Base-by-base conservation (phyloP, 805 yeast genomes). In the Sungouiozyma intestinalis region DNA sequence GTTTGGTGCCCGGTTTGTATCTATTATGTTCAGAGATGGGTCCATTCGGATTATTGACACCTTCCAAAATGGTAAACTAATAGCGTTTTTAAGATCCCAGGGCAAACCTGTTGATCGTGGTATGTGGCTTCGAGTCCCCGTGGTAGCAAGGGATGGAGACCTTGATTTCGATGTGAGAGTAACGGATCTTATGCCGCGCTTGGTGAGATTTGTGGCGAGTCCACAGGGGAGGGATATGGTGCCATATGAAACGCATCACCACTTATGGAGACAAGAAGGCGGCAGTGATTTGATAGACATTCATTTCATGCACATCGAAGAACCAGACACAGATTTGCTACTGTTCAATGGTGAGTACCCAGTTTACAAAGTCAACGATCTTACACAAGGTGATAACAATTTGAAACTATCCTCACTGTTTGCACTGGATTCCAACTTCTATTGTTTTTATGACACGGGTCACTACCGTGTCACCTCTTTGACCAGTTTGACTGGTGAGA, bases 31-130 rank as follows among this genome's bases (percentile, higher is more conserved):
- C 21, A 45, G 41, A 8, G 60, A 73, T 58, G 82, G 79, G 43
- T 45, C 65, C 43, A 56, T 77, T 4, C 66, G 75, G 64, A 68
- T 78, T 8, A 74, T 71, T 48, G 68, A 85, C 38, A 57, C 45
- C 11, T 47, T 53, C 15, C 43, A 47, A 16, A 48, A 48, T 9
- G 62, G 61, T 13, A 56, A 53, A 40, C 35, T 57, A 17, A 42
- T 53, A 14, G 47, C 55, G 7, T 45, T 54, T 32, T 36, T 55
- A 3, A 44, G 55, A 36, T 43, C 46, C n/a, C 24, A 45, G 11
- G 16, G 9, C 8, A 40, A 16, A 24, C 19, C 34, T 18, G 40
- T 42, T 7, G 52, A 48, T 32, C 38, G 41, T 13, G 51, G 46
- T 3, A 8, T 44, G 15, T 56, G 60, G 60, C 53, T 48, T 40